Conservation (phyloP, 1,284 basidiomycete genomes). For the Blastosporella zonata region DNA sequence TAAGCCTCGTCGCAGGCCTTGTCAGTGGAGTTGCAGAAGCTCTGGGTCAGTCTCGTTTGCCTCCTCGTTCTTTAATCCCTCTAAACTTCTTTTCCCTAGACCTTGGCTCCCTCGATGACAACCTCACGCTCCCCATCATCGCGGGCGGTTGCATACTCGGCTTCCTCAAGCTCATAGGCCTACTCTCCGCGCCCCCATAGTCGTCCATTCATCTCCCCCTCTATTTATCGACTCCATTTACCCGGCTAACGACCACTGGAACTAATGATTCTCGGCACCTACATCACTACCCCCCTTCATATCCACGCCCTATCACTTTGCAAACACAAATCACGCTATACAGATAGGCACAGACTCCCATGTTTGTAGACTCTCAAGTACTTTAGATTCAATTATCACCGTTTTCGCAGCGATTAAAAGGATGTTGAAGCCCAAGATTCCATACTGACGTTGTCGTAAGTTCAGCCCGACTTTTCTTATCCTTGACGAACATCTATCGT, state of each 20-base stretch:
- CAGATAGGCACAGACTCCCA: neutral
- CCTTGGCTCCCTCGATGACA: constrained; percentile 88
- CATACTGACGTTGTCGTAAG: too few relatives aligned
- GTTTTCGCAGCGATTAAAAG: too few relatives aligned
- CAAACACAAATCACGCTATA: neutral
- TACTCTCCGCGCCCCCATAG: constrained; percentile 22
- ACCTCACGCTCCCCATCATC: constrained; percentile 89
- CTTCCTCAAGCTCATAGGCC: constrained; percentile 47
- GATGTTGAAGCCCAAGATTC: too few relatives aligned
- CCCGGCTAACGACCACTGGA: neutral
- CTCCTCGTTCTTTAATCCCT: constrained; percentile 25
- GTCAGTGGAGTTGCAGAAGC: constrained; percentile 86
- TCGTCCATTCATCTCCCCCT: neutral
- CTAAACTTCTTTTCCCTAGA: constrained; percentile 49
- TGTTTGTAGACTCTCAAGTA: neutral
- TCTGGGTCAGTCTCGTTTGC: constrained; percentile 55
- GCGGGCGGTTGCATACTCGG: constrained; percentile 82
- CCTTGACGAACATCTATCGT: too few relatives aligned
- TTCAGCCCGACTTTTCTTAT: too few relatives aligned
- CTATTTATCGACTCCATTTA: neutral
- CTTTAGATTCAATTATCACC: neutral
- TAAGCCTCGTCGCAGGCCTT: constrained; percentile 66
- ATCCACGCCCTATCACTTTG: neutral
- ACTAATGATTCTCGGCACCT: constrained; percentile 5
- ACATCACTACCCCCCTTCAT: neutral